phyloP scores from a whole-genome alignment of 1,284 basidiomycete genomes.

The Irpex lacteus region DNA sequence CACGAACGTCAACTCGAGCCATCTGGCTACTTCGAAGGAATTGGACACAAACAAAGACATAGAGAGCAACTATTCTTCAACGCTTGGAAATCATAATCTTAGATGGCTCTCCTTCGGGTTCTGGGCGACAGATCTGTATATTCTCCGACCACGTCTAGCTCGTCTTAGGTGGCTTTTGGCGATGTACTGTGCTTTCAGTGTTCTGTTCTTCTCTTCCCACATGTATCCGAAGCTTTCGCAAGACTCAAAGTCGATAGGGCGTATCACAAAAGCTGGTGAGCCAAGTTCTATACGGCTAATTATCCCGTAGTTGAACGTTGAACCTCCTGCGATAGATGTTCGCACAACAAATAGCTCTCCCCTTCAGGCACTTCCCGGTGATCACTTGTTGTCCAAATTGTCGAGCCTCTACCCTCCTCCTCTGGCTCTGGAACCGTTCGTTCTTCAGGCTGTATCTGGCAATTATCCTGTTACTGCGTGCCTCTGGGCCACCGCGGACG shows the following conservation, averaged over 20 bases:
- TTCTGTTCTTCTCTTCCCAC: slow-evolving; percentile 35
- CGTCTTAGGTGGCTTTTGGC: slow-evolving; percentile 29
- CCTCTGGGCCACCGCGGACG: slow-evolving; percentile 43
- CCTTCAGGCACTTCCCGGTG: slow-evolving; percentile 21
- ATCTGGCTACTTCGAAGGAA: background rate
- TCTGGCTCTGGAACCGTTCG: slow-evolving; percentile 23
- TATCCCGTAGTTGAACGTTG: too few relatives aligned
- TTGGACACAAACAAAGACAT: background rate
- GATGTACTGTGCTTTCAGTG: slow-evolving; percentile 40
- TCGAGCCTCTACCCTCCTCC: slow-evolving; percentile 25
- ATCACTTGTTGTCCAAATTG: slow-evolving; percentile 29
- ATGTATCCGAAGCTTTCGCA: slow-evolving; percentile 12
- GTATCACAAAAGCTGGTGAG: too few relatives aligned
- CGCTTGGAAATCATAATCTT: background rate
- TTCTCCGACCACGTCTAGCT: slow-evolving; percentile 9
- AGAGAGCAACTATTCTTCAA: background rate
- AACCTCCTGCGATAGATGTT: slow-evolving; percentile 2
- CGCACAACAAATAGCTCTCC: slow-evolving; percentile 6
- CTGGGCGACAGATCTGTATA: background rate
- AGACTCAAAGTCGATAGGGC: too few relatives aligned
- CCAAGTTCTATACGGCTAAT: too few relatives aligned
- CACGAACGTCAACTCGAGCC: background rate
- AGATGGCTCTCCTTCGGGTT: background rate
- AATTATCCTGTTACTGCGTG: slow-evolving; percentile 42
- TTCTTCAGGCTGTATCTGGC: slow-evolving; percentile 18